phyloP scores from a whole-genome alignment of 352 stramenopile genomes.

The Phytophthora pinifolia region DNA sequence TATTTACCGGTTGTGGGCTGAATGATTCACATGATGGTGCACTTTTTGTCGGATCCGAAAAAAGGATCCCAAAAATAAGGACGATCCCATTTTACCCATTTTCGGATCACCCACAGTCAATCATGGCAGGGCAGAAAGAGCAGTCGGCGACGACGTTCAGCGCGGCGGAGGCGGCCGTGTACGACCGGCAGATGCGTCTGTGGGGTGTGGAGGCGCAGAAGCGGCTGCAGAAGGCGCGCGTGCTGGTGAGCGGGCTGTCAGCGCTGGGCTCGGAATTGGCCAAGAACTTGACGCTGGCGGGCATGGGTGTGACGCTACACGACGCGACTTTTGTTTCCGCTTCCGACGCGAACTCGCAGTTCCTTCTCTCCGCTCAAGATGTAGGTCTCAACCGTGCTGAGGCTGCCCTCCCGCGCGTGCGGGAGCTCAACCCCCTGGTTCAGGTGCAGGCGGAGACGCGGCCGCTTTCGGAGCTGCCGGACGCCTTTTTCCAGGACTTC shows the following conservation, averaged over 20 bases:
- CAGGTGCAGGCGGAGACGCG: constrained; percentile 81
- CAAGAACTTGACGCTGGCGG: constrained; percentile 98
- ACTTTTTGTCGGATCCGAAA: too few species aligned
- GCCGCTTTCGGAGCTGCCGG: constrained; percentile 39
- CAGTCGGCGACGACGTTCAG: constrained; percentile 45
- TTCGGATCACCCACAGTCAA: not conserved
- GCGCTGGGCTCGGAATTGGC: constrained; percentile 91
- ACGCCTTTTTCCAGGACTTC: constrained; percentile 88
- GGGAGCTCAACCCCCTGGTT: constrained; percentile 95
- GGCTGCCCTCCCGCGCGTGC: constrained; percentile 77
- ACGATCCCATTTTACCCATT: too few species aligned
- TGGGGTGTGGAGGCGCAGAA: constrained; percentile 98
- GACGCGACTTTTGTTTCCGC: constrained; percentile 65
- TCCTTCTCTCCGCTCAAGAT: constrained; percentile 78
- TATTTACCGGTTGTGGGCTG: too few species aligned
- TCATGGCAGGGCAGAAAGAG: constrained; percentile 9
- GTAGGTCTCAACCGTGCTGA: constrained; percentile 77
- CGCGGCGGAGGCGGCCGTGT: constrained; percentile 92
- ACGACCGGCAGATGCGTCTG: constrained; percentile 99
- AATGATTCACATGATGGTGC: too few species aligned
- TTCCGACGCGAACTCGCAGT: constrained; percentile 68
- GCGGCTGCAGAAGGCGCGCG: constrained; percentile 84
- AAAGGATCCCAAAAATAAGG: too few species aligned
- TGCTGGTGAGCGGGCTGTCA: constrained; percentile 88
- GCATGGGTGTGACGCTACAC: constrained; percentile 93